Percentiles rank a stretch among this genome's conserved stretches.
Conservation (phyloP, 306 rosid genomes). For the Astragalus membranaceus region DNA sequence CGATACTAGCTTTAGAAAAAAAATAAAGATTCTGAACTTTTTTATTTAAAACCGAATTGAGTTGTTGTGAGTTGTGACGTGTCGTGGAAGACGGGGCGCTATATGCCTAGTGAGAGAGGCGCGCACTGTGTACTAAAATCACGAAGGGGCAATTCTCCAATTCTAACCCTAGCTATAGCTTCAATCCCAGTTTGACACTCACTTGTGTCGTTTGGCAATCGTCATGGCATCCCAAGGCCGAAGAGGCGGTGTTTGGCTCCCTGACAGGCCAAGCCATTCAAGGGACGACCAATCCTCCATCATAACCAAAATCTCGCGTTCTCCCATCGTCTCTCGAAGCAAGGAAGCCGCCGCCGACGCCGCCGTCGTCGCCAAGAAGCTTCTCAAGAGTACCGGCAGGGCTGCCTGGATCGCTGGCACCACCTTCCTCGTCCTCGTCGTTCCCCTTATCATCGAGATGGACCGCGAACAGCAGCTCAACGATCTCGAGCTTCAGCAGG, state of each 20-base stretch:
- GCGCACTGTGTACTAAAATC: neutral
- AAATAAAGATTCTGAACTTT: no score
- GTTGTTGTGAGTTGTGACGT: no score
- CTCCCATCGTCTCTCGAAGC: constrained; percentile 47
- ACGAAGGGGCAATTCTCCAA: neutral
- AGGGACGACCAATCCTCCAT: constrained; percentile 16
- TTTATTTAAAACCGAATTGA: no score
- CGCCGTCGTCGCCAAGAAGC: constrained; percentile 54
- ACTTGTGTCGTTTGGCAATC: neutral
- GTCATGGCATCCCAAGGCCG: constrained; percentile 62
- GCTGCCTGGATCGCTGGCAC: constrained; percentile 98
- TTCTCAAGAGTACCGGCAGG: constrained; percentile 77
- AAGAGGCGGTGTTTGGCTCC: constrained; percentile 84
- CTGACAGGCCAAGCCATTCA: constrained; percentile 47
- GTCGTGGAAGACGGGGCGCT: no score
- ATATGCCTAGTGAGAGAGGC: no score
- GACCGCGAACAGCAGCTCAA: constrained; percentile 95
- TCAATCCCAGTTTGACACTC: neutral
- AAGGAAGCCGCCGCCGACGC: constrained; percentile 63
- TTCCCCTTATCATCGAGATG: constrained; percentile 85
- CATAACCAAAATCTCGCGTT: constrained; percentile 45
- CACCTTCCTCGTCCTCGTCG: constrained; percentile 67
- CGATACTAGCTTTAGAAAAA: no score
- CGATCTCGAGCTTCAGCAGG: constrained; percentile 92
- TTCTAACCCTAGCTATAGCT: neutral